phyloP scores from a whole-genome alignment of 495 filamentous ascomycete genomes.

The Annulohypoxylon maeteangense region DNA sequence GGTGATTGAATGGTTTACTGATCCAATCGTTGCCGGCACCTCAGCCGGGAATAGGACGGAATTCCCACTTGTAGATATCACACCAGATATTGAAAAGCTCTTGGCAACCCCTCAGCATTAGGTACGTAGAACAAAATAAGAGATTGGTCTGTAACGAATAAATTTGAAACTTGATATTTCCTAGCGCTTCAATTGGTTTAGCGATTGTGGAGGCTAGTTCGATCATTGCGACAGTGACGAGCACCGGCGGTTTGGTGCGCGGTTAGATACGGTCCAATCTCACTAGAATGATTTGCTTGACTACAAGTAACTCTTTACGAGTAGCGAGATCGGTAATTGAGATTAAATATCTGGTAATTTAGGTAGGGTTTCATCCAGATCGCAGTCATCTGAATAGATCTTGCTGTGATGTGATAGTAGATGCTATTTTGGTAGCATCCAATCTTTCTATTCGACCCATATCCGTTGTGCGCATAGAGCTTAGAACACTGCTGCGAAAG shows the following conservation, averaged over 20 bases:
- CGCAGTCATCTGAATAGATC: not conserved
- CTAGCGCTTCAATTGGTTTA: not conserved
- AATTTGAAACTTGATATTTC: not conserved
- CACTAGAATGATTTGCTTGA: not conserved
- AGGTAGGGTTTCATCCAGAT: not conserved
- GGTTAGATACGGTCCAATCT: not conserved
- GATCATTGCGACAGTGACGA: not conserved
- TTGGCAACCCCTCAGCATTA: conserved; percentile 7
- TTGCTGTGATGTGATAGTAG: not conserved
- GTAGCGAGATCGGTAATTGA: not conserved
- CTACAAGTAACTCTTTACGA: not conserved
- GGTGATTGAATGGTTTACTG: conserved; percentile 42
- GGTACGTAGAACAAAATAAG: not conserved
- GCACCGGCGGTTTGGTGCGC: not conserved
- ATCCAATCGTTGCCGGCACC: conserved; percentile 43
- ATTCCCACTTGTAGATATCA: conserved; percentile 48
- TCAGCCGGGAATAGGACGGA: conserved; percentile 45
- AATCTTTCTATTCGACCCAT: not conserved
- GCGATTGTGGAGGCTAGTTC: not conserved
- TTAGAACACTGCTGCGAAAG: no score
- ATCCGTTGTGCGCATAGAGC: no score
- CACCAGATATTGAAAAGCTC: conserved; percentile 39
- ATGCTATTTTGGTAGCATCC: not conserved
- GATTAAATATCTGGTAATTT: not conserved
- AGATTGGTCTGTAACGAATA: not conserved